A percentile compares a stretch with the other conserved stretches of the same genome.
These are phyloP conservation scores for Penicillium odoratum DNA, from an alignment of 495 filamentous ascomycete genomes.

Conservation along the genomic window DNA sequence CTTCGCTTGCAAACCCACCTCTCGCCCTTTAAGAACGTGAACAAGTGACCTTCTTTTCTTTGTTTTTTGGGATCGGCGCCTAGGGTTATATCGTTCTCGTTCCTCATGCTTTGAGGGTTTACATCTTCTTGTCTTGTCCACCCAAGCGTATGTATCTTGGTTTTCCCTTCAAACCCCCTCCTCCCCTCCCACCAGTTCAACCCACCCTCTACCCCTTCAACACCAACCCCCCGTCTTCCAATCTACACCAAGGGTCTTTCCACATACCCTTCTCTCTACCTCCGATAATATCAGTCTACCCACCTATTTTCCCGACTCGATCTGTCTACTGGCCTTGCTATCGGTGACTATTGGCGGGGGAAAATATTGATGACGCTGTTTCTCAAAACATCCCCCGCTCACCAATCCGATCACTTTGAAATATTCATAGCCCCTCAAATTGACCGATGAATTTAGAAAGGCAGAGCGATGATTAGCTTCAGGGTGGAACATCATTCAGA, in stretches of 20 bases:
- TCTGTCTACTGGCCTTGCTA: not conserved
- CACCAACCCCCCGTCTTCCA: slow-evolving; percentile 4
- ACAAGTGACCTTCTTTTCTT: slow-evolving; percentile 24
- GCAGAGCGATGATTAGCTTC: slow-evolving; percentile 55
- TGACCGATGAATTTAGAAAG: slow-evolving; percentile 40
- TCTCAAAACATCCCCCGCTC: not conserved
- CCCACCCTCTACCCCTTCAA: slow-evolving; percentile 11
- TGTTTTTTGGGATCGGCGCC: slow-evolving; percentile 27
- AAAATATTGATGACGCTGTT: slow-evolving; percentile 3
- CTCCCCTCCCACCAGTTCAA: slow-evolving; percentile 20
- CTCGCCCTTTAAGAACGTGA: slow-evolving; percentile 23
- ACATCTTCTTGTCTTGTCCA: slow-evolving; percentile 37
- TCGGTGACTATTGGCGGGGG: not conserved
- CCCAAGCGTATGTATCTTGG: slow-evolving; percentile 39
- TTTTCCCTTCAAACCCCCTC: slow-evolving; percentile 19
- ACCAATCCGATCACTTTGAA: not conserved
- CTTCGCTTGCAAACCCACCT: slow-evolving; percentile 31
- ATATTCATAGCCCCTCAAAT: slow-evolving; percentile 11
- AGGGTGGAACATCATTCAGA: slow-evolving; percentile 51
- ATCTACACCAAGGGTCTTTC: not conserved
- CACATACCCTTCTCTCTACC: not conserved
- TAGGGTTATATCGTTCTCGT: slow-evolving; percentile 25
- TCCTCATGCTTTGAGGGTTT: slow-evolving; percentile 44
- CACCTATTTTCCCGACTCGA: slow-evolving; percentile 1
- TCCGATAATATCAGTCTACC: not conserved